Base-by-base conservation (phyloP, 2,329 filamentous ascomycete genomes). In the Apiospora marii region DNA sequence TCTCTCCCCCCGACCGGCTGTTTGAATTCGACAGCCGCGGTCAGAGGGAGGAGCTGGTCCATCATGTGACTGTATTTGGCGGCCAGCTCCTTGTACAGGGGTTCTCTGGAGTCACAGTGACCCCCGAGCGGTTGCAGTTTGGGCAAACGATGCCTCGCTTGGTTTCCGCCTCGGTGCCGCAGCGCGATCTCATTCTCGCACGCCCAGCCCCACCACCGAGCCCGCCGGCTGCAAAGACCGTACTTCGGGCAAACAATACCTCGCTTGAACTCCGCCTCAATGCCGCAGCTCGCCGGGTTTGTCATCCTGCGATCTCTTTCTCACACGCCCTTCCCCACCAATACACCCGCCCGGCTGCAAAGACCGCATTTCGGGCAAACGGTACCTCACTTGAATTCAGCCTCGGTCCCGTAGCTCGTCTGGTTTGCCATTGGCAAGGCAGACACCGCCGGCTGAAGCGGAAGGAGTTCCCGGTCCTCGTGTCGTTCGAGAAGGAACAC, bases 181-280 rank as follows among this genome's bases (percentile, higher is more conserved):
- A 30, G 27, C 27, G 27, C 27, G 27, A 30, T 30, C 27, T 30
- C 27, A 30, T 30, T 30, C 4, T 30, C 83, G 73, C 92, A 95
- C 41, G 83, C 80, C 92, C 91, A 94, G 1, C 86, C 85, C 6
- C 81, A 82, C 91, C 92, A 95, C 34, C 85, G 80, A 19, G 87
- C 83, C 1, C 92, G 86, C 3, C 89, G 85, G 58, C 86, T 90
- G 76, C 92, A 93, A 53, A 89, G 86, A 0, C 84, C 82, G 75
- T 93, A 95, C 1, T 82, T 73, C 0, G 89, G 90, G 75, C 93
- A 95, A 1, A 92, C 88, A 67, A 94, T 88, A 0, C 92, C 93
- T 69, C 85, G 84, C 77, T 89, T 92, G 72, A 87, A 89, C 13
- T 84, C 80, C 3, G 83, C 81, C 14, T 88, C 86, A 0, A 87